Percentiles rank a stretch among this genome's conserved stretches.
These are phyloP conservation scores for Pachysandra terminalis DNA, from an alignment of 164 flowering plant genomes.

Conservation along the genomic window DNA sequence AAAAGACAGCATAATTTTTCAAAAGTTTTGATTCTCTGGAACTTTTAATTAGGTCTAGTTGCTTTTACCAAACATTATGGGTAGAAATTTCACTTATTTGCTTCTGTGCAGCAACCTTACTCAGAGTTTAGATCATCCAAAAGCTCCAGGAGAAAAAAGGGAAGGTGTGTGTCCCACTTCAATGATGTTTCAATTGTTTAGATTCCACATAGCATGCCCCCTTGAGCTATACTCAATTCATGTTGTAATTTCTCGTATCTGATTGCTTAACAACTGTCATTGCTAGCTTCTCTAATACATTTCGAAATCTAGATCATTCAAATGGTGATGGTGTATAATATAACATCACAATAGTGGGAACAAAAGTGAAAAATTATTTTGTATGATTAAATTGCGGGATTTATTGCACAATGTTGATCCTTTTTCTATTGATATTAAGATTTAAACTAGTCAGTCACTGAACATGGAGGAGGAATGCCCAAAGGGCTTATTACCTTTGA, in stretches of 20 bases:
- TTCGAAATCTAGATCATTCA: too few species aligned
- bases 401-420: too few species aligned
- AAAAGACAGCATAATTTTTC: not conserved
- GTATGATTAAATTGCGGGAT: too few species aligned
- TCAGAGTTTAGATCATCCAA: slow-evolving; percentile 27
- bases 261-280: too few species aligned
- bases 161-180: slow-evolving; percentile 34
- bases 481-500: too few species aligned
- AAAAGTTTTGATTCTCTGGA: not conserved
- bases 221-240: not conserved
- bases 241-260: too few species aligned
- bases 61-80: not conserved
- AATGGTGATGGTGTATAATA: not conserved
- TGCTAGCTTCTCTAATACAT: too few species aligned
- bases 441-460: too few species aligned
- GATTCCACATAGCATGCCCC: not conserved
- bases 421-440: too few species aligned
- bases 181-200: slow-evolving; percentile 14
- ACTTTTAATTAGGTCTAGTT: not conserved
- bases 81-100: too few species aligned
- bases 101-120: slow-evolving; percentile 37
- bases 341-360: not conserved
- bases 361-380: not conserved
- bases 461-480: too few species aligned
- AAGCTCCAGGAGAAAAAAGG: slow-evolving; percentile 18